These are phyloP conservation scores for Kodamaea hsintzibuensis DNA, from an alignment of 805 yeast genomes.

Conservation along the genomic window DNA sequence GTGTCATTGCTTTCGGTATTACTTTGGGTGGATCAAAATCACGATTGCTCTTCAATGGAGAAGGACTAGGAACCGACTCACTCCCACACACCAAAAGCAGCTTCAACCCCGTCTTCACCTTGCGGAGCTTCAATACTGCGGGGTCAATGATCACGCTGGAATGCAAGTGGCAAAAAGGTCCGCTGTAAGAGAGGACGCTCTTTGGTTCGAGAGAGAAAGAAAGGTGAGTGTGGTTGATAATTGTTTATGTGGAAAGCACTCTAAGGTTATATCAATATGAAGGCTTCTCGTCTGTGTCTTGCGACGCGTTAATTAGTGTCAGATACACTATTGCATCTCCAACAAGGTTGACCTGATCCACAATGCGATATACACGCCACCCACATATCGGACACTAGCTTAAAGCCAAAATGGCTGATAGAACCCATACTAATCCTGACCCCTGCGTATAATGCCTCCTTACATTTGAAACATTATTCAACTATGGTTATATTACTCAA, in stretches of 20 bases:
- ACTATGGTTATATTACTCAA: background rate
- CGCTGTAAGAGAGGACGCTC: background rate
- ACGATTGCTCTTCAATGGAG: background rate
- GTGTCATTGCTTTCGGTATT: background rate
- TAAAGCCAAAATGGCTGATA: conserved; percentile 1
- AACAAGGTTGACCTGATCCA: background rate
- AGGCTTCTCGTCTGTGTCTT: background rate
- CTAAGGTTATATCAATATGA: background rate
- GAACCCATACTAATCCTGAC: background rate
- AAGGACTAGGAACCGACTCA: background rate
- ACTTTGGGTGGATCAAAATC: background rate
- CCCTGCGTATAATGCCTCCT: conserved; percentile 1
- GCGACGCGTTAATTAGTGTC: conserved; percentile 1
- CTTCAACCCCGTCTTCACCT: conserved; percentile 3
- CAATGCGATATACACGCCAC: conserved; percentile 1
- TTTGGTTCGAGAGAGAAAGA: background rate
- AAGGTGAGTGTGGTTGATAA: background rate
- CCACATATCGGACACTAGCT: background rate
- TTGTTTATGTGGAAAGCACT: background rate
- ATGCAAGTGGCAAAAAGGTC: background rate
- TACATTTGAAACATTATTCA: background rate
- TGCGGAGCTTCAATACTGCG: background rate
- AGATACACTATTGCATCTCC: background rate
- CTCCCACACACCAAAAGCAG: background rate
- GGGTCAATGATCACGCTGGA: background rate